These are phyloP conservation scores for Metarhizium brunneum DNA, from an alignment of 2,329 filamentous ascomycete species.

Conservation along the genomic window DNA sequence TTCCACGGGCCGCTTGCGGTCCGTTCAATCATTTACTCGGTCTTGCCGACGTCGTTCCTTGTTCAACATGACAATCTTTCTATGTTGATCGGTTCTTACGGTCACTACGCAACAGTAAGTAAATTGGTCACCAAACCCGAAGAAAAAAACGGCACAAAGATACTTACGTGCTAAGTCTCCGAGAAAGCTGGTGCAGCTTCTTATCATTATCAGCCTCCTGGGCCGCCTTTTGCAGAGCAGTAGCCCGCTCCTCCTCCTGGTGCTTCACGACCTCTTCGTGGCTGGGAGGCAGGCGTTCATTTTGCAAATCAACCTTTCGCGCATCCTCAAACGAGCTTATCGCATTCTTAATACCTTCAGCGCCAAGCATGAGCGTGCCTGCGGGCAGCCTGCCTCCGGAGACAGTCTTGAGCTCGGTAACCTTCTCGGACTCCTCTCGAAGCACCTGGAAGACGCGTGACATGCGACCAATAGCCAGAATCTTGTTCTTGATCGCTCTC, in stretches of 20 bases:
- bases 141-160: neutral
- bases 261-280: slow-evolving; percentile 84
- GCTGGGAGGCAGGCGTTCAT: slow-evolving; percentile 85
- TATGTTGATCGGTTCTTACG: slow-evolving; percentile 17
- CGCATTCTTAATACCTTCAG: slow-evolving; percentile 96
- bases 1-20: neutral
- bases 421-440: slow-evolving; percentile 91
- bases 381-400: slow-evolving; percentile 86
- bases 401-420: slow-evolving; percentile 96
- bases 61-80: neutral
- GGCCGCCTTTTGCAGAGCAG: slow-evolving; percentile 77
- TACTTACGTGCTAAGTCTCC: slow-evolving; percentile 83
- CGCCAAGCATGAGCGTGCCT: slow-evolving; percentile 94
- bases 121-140: neutral
- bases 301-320: slow-evolving; percentile 91
- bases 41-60: neutral
- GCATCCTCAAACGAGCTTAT: slow-evolving; percentile 97
- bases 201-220: slow-evolving; percentile 88
- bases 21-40: neutral
- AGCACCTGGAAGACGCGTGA: slow-evolving; percentile 98
- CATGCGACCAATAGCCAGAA: slow-evolving; percentile 89
- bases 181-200: slow-evolving; percentile 74
- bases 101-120: slow-evolving; percentile 17
- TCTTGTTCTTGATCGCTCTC: slow-evolving; percentile 99
- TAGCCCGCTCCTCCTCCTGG: slow-evolving; percentile 69